Percentiles rank a stretch among this genome's conserved stretches.
phyloP scores from a whole-genome alignment of 2,329 filamentous ascomycete species.

The Colletotrichum abscissum region DNA sequence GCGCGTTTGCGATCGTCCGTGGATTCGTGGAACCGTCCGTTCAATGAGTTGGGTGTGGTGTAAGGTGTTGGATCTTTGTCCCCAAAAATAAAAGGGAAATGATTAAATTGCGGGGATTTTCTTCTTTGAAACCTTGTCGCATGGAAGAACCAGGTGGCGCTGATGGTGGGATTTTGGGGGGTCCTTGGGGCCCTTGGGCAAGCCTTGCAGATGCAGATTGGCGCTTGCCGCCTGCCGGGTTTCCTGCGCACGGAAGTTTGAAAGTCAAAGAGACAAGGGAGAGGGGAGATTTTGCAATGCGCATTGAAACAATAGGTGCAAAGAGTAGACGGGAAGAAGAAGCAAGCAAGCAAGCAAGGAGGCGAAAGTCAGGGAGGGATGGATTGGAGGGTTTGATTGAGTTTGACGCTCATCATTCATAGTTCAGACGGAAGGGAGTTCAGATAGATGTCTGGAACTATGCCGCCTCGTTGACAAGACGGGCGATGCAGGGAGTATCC shows the following conservation, averaged over 20 bases:
- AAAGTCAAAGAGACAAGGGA: neutral
- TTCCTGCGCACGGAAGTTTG: constrained; percentile 10
- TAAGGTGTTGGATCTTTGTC: neutral
- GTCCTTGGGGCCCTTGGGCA: neutral
- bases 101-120: constrained; percentile 18
- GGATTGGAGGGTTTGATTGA: neutral
- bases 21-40: too few relatives aligned
- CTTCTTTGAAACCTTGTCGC: constrained; percentile 16
- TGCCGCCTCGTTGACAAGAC: neutral
- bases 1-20: neutral
- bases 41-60: too few relatives aligned
- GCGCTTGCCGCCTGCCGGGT: neutral
- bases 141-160: constrained; percentile 30
- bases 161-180: neutral
- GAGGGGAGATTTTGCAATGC: constrained; percentile 15
- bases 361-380: neutral
- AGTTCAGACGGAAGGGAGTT: constrained; percentile 23
- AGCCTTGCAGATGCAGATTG: neutral
- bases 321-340: constrained; percentile 4
- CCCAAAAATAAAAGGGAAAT: constrained; percentile 18
- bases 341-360: neutral
- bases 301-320: constrained; percentile 26
- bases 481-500: too few relatives aligned
- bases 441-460: constrained; percentile 5
- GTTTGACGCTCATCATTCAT: neutral